Conservation (phyloP, 257 asterid genomes). For the Nicotiana sylvestris region DNA sequence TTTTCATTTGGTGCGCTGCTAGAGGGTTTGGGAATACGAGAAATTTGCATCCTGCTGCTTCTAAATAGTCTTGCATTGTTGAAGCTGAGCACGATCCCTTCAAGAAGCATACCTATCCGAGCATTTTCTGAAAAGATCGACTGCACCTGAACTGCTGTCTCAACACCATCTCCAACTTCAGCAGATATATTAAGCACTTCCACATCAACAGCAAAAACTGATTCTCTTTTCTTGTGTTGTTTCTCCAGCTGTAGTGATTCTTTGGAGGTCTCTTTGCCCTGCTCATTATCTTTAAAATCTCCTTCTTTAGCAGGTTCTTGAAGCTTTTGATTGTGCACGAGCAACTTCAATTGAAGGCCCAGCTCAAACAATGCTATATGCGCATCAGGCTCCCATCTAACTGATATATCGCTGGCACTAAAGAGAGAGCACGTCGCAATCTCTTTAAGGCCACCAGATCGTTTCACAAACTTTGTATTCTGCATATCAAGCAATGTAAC, state of each 20-base stretch:
- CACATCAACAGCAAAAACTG: slow-evolving; percentile 89
- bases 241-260: slow-evolving; percentile 52
- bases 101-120: slow-evolving; percentile 93
- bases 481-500: slow-evolving; percentile 84
- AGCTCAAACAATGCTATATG: slow-evolving; percentile 83
- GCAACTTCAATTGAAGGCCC: slow-evolving; percentile 67
- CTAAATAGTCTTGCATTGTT: slow-evolving; percentile 68
- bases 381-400: slow-evolving; percentile 98
- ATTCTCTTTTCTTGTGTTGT: slow-evolving; percentile 65
- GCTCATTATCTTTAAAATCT: slow-evolving; percentile 36
- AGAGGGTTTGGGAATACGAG: slow-evolving; percentile 81
- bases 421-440: slow-evolving; percentile 88
- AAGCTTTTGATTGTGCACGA: slow-evolving; percentile 61
- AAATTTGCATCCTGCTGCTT: slow-evolving; percentile 99
- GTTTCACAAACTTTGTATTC: slow-evolving; percentile 83
- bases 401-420: slow-evolving; percentile 89
- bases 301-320: slow-evolving; percentile 46
- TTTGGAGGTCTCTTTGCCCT: slow-evolving; percentile 35
- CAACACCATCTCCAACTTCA: slow-evolving; percentile 99
- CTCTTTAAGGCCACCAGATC: slow-evolving; percentile 88
- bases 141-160: slow-evolving; percentile 76
- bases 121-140: slow-evolving; percentile 99
- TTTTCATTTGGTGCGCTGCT: slow-evolving; percentile 46
- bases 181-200: slow-evolving; percentile 89
- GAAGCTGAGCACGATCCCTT: slow-evolving; percentile 70